Conservation (phyloP, 257 asterid species). For the Forsythia suspensa region DNA sequence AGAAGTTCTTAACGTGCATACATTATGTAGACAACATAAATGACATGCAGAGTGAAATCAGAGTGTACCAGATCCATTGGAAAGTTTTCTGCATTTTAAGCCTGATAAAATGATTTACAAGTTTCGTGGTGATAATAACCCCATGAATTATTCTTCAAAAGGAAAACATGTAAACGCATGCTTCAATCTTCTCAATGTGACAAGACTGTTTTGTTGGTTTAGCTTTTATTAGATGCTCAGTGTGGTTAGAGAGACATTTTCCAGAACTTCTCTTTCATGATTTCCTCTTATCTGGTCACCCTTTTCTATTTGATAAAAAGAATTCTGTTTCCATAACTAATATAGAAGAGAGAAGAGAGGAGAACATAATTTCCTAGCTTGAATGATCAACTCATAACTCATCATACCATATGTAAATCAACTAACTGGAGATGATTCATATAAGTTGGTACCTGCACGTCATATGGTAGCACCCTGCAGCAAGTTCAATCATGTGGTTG, state of each 20-base stretch:
- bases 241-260: background rate
- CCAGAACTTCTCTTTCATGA: background rate
- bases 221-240: background rate
- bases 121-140: background rate
- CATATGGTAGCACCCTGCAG: conserved; percentile 66
- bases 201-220: background rate
- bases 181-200: background rate
- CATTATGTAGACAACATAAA: background rate
- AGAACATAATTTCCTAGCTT: background rate
- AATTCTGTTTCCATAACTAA: background rate
- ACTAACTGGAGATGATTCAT: background rate
- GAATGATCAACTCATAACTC: background rate
- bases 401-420: background rate
- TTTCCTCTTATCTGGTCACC: background rate
- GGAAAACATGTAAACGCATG: background rate
- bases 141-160: background rate
- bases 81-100: background rate
- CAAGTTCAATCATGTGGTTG: conserved; percentile 63
- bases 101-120: background rate
- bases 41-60: background rate
- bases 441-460: conserved; percentile 52
- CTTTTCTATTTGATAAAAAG: background rate
- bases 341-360: background rate
- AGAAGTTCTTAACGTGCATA: background rate
- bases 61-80: background rate